These are phyloP conservation scores for Yarrowia keelungensis DNA, from an alignment of 805 yeast genomes.

Conservation along the genomic window DNA sequence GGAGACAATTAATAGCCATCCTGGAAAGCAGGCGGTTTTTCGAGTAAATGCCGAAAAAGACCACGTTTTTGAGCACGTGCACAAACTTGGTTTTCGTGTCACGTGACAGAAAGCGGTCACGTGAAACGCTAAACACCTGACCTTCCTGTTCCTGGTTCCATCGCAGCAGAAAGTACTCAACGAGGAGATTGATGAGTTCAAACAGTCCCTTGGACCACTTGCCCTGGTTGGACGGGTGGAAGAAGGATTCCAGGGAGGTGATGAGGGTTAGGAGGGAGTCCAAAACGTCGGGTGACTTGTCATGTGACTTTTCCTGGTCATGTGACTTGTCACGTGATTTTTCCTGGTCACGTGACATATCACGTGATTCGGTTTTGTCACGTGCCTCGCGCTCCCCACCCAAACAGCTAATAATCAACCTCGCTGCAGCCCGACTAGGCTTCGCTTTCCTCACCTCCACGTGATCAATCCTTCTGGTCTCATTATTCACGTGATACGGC, in stretches of 20 bases:
- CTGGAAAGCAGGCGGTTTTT: slow-evolving; percentile 65
- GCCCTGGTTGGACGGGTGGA: slow-evolving; percentile 93
- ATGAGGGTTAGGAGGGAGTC: slow-evolving; percentile 61
- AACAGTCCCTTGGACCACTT: slow-evolving; percentile 81
- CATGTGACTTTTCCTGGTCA: too few species aligned
- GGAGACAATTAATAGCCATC: slow-evolving; percentile 64
- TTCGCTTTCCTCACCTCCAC: slow-evolving; percentile 40
- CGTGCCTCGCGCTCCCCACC: slow-evolving; percentile 49
- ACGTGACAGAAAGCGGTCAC: slow-evolving; percentile 43
- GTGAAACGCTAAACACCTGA: slow-evolving; percentile 45
- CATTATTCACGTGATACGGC: slow-evolving; percentile 26
- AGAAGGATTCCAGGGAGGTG: slow-evolving; percentile 78
- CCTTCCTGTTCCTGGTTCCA: slow-evolving; percentile 50
- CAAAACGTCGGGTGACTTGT: slow-evolving; percentile 51
- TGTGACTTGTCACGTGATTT: slow-evolving; percentile 41
- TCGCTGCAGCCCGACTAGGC: slow-evolving; percentile 53
- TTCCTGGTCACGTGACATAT: too few species aligned
- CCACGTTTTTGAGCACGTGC: slow-evolving; percentile 60
- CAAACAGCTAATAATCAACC: slow-evolving; percentile 68
- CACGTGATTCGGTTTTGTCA: slow-evolving; percentile 48
- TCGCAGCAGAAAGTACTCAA: slow-evolving; percentile 50
- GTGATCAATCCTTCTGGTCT: slow-evolving; percentile 19
- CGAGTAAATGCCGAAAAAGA: slow-evolving; percentile 77
- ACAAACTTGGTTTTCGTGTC: slow-evolving; percentile 55
- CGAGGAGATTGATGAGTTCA: slow-evolving; percentile 65